A percentile compares a stretch with the other conserved stretches of the same genome.
These are phyloP conservation scores for Leucaena leucocephala DNA, from an alignment of 306 rosid species.

Conservation along the genomic window DNA sequence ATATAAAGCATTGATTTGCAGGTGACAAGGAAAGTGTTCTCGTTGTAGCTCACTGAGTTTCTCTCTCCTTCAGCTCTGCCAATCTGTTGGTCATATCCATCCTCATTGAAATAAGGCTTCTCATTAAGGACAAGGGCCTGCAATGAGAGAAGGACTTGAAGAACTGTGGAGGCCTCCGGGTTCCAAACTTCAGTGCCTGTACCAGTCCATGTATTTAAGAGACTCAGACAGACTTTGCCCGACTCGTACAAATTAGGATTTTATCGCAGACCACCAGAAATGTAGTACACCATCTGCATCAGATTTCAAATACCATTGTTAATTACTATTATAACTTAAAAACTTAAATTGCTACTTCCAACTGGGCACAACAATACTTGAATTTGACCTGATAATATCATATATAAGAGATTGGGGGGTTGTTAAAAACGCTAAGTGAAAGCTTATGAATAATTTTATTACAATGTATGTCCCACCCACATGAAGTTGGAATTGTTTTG, in stretches of 20 bases:
- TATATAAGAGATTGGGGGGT: too few relatives aligned
- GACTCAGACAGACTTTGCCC: conserved; percentile 94
- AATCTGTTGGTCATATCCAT: conserved; percentile 86
- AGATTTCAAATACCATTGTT: conserved; percentile 32
- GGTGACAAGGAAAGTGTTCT: conserved; percentile 82
- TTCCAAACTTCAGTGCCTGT: conserved; percentile 80
- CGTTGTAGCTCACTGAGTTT: conserved; percentile 91
- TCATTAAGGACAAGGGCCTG: conserved; percentile 96
- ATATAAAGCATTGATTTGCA: conserved; percentile 81
- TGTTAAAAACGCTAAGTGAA: not conserved
- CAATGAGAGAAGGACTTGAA: conserved; percentile 94
- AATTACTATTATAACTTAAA: not conserved
- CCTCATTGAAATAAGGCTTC: conserved; percentile 96
- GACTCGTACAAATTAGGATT: conserved; percentile 95
- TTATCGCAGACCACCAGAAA: conserved; percentile 79
- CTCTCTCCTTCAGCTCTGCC: conserved; percentile 95
- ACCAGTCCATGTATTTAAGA: conserved; percentile 89
- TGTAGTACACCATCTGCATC: conserved; percentile 82
- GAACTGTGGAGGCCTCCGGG: conserved; percentile 75
- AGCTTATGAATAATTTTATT: not conserved
- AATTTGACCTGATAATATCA: too few relatives aligned
- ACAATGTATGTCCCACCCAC: not conserved
- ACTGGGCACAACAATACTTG: not conserved
- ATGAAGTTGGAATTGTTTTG: not conserved
- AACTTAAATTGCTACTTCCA: not conserved